Conservation (phyloP, 2,329 filamentous ascomycete species). For the Coniella lustricola region DNA sequence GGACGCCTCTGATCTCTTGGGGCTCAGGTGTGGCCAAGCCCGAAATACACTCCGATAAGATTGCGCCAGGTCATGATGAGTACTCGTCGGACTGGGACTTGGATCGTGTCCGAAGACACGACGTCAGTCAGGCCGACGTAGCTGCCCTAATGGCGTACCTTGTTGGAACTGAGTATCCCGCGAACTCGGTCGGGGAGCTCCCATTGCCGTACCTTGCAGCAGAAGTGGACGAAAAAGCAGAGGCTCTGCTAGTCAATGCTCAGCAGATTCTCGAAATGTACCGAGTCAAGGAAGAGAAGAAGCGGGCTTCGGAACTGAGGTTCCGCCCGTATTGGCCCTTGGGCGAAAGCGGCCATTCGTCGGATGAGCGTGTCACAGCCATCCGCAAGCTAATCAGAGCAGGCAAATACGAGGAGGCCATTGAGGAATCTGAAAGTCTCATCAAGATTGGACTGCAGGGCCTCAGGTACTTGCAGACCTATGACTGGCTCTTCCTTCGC, state of each 20-base stretch:
- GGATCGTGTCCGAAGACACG: conserved; percentile 72
- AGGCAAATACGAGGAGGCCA: conserved; percentile 67
- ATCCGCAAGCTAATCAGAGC: conserved; percentile 63
- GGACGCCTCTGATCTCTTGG: conserved; percentile 89
- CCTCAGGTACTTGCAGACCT: conserved; percentile 89
- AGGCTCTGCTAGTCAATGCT: conserved; percentile 78
- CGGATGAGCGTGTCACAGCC: conserved; percentile 58
- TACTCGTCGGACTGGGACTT: conserved; percentile 87
- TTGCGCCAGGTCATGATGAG: conserved; percentile 79
- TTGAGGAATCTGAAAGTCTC: conserved; percentile 67
- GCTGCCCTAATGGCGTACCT: conserved; percentile 94
- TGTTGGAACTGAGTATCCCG: conserved; percentile 79
- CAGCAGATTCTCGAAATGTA: conserved; percentile 93
- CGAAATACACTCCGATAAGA: conserved; percentile 41
- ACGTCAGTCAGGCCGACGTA: conserved; percentile 89
- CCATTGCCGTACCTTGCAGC: conserved; percentile 77
- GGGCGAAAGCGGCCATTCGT: conserved; percentile 52
- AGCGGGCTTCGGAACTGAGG: conserved; percentile 65
- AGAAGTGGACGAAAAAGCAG: conserved; percentile 67
- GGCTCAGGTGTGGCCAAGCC: conserved; percentile 84
- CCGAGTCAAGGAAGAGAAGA: conserved; percentile 81
- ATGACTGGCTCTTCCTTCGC: conserved; percentile 94
- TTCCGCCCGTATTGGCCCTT: conserved; percentile 72
- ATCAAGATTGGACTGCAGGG: conserved; percentile 74
- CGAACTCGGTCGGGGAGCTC: conserved; percentile 91